Evolutionary conservation across 2,329 filamentous ascomycete species (phyloP).

Genomic region (Zasmidium citrigriseum): DNA sequence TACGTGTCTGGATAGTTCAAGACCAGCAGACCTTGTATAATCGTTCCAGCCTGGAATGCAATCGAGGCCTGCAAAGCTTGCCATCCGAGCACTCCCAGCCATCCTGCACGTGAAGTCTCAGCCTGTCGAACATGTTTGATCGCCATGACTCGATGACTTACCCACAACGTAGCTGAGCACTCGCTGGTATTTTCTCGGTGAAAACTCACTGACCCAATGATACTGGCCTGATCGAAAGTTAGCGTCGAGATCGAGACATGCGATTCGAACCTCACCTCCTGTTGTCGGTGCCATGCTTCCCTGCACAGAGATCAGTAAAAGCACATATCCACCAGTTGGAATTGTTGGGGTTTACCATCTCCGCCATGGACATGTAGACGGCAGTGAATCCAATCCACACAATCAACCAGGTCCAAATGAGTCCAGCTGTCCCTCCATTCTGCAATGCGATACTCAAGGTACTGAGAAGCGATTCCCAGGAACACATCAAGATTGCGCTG

Average conservation of each 20-base stretch:
- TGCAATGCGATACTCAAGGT: conserved; percentile 10
- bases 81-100: conserved; percentile 20
- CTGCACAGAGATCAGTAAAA: not conserved
- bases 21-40: conserved; percentile 20
- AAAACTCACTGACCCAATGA: conserved; percentile 16
- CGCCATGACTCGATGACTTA: conserved; percentile 21
- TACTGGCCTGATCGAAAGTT: conserved; percentile 14
- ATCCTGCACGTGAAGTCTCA: conserved; percentile 3
- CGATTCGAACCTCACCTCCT: conserved; percentile 13
- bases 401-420: conserved; percentile 36
- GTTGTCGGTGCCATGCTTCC: conserved; percentile 38
- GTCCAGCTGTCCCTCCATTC: conserved; percentile 25
- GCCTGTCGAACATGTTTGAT: no score
- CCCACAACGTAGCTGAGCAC: conserved; percentile 14
- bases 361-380: conserved; percentile 33
- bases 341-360: conserved; percentile 18
- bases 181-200: conserved; percentile 12
- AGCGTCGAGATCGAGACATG: not conserved
- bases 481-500: conserved; percentile 25
- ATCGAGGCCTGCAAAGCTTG: conserved; percentile 14
- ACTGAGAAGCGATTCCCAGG: conserved; percentile 22
- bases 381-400: conserved; percentile 35
- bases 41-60: conserved; percentile 33
- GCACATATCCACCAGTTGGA: not conserved
- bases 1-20: conserved; percentile 16